Conservation (phyloP, 2,329 filamentous ascomycete genomes). For the Daldinia sp. region DNA sequence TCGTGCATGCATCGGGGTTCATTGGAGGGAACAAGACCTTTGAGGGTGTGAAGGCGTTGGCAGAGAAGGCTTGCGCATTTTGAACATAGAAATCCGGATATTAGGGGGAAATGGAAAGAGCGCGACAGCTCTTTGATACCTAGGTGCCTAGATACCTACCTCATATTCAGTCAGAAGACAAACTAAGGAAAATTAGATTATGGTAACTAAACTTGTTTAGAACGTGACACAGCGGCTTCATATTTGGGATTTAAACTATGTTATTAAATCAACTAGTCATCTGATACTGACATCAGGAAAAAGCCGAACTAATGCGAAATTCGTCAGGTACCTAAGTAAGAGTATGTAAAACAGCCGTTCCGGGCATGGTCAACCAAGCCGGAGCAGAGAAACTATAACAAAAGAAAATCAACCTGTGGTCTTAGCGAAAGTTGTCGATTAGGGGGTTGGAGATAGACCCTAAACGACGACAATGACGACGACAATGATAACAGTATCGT, state of each 20-base stretch:
- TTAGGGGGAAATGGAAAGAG: not conserved
- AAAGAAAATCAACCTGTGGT: conserved; percentile 1
- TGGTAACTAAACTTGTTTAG: not conserved
- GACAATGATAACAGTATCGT: conserved; percentile 14
- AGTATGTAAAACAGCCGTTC: conserved; percentile 12
- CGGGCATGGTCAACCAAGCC: conserved; percentile 25
- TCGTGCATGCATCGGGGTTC: conserved; percentile 94
- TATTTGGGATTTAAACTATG: conserved; percentile 17
- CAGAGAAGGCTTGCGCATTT: conserved; percentile 74
- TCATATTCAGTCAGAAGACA: conserved; percentile 22
- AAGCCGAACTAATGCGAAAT: conserved; percentile 19
- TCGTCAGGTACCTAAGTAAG: conserved; percentile 1
- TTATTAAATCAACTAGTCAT: conserved; percentile 30
- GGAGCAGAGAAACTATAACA: not conserved
- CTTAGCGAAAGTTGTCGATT: conserved; percentile 37
- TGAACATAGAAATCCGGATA: conserved; percentile 39
- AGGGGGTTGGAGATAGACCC: conserved; percentile 15
- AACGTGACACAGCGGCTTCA: conserved; percentile 12
- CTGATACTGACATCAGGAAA: conserved; percentile 30
- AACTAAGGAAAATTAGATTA: not conserved
- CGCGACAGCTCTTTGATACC: not conserved
- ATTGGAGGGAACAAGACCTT: conserved; percentile 95
- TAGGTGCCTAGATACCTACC: too few species aligned
- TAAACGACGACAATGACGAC: conserved; percentile 9
- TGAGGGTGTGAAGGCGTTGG: conserved; percentile 89